Percentiles rank a stretch among this genome's conserved stretches.
Conservation (phyloP, 2,329 filamentous ascomycete genomes). For the Trichoderma cornu-damae region DNA sequence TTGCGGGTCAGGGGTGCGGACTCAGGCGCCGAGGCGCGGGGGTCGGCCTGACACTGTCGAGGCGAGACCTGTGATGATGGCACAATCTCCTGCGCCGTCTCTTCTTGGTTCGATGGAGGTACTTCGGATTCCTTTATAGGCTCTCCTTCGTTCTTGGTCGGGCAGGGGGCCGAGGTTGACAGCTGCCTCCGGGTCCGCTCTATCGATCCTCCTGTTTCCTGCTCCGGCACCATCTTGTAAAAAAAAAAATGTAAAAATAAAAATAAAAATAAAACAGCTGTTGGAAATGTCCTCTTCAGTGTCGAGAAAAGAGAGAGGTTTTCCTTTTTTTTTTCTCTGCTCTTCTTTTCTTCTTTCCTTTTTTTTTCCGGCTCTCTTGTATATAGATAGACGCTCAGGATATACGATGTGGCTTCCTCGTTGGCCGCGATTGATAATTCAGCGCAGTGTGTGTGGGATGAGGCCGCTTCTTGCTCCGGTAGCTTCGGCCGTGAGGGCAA, state of each 20-base stretch:
- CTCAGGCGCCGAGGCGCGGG: conserved; percentile 28
- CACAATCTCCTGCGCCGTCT: conserved; percentile 30
- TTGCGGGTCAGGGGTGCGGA: conserved; percentile 34
- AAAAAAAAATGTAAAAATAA: too few relatives aligned
- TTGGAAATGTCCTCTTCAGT: not conserved
- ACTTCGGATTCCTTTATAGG: conserved; percentile 40
- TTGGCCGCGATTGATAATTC: not conserved
- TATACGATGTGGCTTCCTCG: not conserved
- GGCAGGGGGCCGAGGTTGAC: conserved; percentile 38
- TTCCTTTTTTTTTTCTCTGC: not conserved
- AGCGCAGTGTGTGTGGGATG: not conserved
- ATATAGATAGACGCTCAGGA: not conserved
- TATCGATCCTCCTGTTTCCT: conserved; percentile 41
- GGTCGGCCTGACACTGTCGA: conserved; percentile 33
- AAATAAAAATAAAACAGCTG: not conserved
- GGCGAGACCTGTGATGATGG: conserved; percentile 38
- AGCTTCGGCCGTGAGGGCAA: not conserved
- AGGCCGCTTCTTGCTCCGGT: conserved; percentile 3
- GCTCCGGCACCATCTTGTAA: conserved; percentile 40
- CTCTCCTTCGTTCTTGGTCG: conserved; percentile 40
- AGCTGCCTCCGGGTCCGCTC: conserved; percentile 34
- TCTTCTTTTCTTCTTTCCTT: too few relatives aligned
- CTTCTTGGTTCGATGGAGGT: conserved; percentile 32
- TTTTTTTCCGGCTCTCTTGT: not conserved
- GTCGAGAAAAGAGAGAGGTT: not conserved